Percentiles rank a stretch among this genome's conserved stretches.
phyloP scores from a whole-genome alignment of 768 basidiomycete genomes.

The Lentinula boryana region DNA sequence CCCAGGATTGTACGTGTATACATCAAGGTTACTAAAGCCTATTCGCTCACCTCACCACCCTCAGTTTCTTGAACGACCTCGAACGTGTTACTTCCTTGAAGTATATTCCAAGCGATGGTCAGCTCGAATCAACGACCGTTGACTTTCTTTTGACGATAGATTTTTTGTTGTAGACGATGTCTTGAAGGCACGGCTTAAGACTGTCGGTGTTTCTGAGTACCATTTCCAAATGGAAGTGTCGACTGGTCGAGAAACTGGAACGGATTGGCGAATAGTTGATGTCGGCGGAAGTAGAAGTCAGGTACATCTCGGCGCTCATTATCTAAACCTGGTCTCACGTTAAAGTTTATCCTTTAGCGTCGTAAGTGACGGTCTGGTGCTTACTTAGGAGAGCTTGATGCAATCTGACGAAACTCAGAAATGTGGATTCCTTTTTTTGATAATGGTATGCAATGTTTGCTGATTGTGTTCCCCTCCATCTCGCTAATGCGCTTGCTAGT shows the following conservation, averaged over 20 bases:
- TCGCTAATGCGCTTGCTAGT: conserved; percentile 23
- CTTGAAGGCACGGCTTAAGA: conserved; percentile 69
- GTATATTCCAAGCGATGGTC: conserved; percentile 69
- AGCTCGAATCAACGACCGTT: conserved; percentile 1
- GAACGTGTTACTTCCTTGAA: conserved; percentile 56
- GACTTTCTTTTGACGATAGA: background rate
- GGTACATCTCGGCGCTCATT: conserved; percentile 29
- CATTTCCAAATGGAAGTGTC: conserved; percentile 70
- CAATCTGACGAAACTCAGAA: conserved; percentile 24
- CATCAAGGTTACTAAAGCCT: background rate
- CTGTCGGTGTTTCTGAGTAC: conserved; percentile 75
- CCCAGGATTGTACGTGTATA: conserved; percentile 62
- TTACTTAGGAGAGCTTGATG: background rate
- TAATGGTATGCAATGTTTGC: conserved; percentile 28
- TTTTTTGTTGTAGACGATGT: conserved; percentile 56
- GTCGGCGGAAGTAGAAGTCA: conserved; percentile 73
- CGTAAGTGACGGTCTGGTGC: conserved; percentile 19
- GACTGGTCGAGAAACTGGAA: conserved; percentile 45
- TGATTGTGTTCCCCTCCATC: background rate
- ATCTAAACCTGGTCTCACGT: background rate
- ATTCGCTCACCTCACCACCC: conserved; percentile 6
- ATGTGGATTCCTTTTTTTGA: conserved; percentile 73
- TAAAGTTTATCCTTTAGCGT: conserved; percentile 20
- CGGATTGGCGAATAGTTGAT: conserved; percentile 74
- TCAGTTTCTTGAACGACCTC: conserved; percentile 66